phyloP scores from a whole-genome alignment of 805 yeast species.

The Dipodascus geniculatus region DNA sequence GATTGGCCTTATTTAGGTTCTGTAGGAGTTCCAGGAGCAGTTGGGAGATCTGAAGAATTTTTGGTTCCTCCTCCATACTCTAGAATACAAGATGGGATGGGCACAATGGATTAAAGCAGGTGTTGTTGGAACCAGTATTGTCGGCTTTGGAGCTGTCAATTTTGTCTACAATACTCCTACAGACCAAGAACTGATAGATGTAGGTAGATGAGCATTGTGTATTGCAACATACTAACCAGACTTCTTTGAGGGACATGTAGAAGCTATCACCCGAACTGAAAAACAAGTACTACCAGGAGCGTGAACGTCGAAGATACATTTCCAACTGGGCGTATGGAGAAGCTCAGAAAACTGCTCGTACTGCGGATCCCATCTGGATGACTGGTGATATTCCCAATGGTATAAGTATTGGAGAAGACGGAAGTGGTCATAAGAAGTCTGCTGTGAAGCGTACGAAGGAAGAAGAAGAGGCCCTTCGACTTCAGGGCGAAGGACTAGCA shows the following conservation, averaged over 20 bases:
- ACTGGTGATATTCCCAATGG: conserved; percentile 1
- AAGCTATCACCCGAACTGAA: conserved; percentile 73
- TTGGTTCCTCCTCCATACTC: not conserved
- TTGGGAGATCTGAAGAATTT: not conserved
- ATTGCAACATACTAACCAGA: not conserved
- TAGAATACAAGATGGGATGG: not conserved
- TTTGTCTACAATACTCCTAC: conserved; percentile 73
- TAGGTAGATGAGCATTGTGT: conserved; percentile 5
- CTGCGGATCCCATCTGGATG: conserved; percentile 3
- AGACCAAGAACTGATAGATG: conserved; percentile 64
- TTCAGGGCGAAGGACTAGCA: not conserved
- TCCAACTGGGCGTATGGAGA: not conserved
- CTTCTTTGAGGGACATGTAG: not conserved
- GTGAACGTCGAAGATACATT: conserved; percentile 5
- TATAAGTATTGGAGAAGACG: not conserved
- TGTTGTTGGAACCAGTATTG: conserved; percentile 50
- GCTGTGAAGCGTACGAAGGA: conserved; percentile 21
- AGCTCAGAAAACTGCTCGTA: not conserved
- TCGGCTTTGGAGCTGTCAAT: conserved; percentile 61
- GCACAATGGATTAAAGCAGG: conserved; percentile 41
- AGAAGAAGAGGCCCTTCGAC: conserved; percentile 15
- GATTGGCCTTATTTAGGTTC: not conserved
- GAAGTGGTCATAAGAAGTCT: conserved; percentile 16
- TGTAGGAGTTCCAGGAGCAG: not conserved
- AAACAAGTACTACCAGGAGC: conserved; percentile 58